phyloP scores from a whole-genome alignment of 345 rosid species.

The Barbarea vulgaris region DNA sequence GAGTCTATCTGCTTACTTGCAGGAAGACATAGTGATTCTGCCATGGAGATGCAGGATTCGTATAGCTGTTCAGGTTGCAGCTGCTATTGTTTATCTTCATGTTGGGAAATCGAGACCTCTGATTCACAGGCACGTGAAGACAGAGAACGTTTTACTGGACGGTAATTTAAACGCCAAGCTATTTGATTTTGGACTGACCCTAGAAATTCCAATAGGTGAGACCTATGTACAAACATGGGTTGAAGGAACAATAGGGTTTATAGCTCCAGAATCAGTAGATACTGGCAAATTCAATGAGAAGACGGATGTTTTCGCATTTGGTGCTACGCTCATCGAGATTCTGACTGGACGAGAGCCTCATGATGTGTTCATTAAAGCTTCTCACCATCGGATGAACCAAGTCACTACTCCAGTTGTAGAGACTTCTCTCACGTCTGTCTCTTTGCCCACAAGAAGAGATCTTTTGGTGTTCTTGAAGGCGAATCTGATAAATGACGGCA shows the following conservation, averaged over 20 bases:
- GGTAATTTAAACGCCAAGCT: constrained; percentile 10
- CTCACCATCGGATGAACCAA: neutral
- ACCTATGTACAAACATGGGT: constrained; percentile 8
- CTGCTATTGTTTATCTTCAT: constrained; percentile 21
- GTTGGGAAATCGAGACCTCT: constrained; percentile 28
- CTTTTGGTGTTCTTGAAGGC: constrained; percentile 22
- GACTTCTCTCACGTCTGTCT: neutral
- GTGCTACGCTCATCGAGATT: constrained; percentile 19
- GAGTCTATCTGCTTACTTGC: constrained; percentile 15
- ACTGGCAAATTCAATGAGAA: constrained; percentile 13
- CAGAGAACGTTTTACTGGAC: neutral
- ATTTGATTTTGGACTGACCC: constrained; percentile 10
- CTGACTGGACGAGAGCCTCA: constrained; percentile 1
- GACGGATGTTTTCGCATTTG: constrained; percentile 29
- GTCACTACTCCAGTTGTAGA: neutral
- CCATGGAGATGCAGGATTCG: neutral
- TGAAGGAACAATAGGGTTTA: constrained; percentile 27
- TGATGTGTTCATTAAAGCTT: constrained; percentile 21
- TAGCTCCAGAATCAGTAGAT: constrained; percentile 16
- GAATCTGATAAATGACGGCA: constrained; percentile 6
- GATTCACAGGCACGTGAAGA: constrained; percentile 32
- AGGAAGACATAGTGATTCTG: neutral
- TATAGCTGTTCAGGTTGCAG: constrained; percentile 14
- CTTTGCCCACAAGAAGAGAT: constrained; percentile 2
- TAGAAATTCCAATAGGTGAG: constrained; percentile 22